Base-by-base conservation (phyloP, 148 eudicot genomes). In the Cornus florida region DNA sequence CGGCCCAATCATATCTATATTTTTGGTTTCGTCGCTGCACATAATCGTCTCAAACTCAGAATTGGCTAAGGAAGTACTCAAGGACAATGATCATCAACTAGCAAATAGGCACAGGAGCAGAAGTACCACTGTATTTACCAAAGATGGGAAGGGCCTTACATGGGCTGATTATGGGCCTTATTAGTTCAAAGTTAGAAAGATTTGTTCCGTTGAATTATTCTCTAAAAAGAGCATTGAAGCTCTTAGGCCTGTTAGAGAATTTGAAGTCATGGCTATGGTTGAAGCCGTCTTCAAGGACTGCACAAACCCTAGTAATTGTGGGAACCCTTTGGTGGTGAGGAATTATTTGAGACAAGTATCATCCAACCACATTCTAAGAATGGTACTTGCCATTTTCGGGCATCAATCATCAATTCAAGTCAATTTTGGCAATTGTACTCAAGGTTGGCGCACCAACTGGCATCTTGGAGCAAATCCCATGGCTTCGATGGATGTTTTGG, bases 91-190 rank as follows among this genome's bases (percentile, higher is more conserved):
- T 62, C 66, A 62, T 62, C 66, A 20, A 20, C 20, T 62, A 17
- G 66, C 66, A 17, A 20, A 62, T 20, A 62, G 66, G 66, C 6
- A 20, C 19, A 62, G 66, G 23, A 62, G 2, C 66, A 62, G 19
- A 62, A 20, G 24, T 62, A 6, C 3, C 19, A 20, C 24, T 19
- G 20, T 17, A 20, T 17, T 62, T 20, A 62, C 66, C 22, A 62
- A 62, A 62, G 66, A 62, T 20, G 66, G 66, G 24, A 62, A 62
- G 17, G 66, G 20, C 23, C 23, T 62, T 17, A 62, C 66, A 19
- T 62, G 66, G 66, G 66, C 66, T 0, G 66, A 62, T 62, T 62
- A 62, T 62, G 66, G 66, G 66, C 66, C 66, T 62, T 24, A 62
- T 7, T 62, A 62, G 20, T 24, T 20, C 22, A 62, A 62, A 62